phyloP scores from a whole-genome alignment of 2,329 filamentous ascomycete genomes.

The Fusarium tuaranense region DNA sequence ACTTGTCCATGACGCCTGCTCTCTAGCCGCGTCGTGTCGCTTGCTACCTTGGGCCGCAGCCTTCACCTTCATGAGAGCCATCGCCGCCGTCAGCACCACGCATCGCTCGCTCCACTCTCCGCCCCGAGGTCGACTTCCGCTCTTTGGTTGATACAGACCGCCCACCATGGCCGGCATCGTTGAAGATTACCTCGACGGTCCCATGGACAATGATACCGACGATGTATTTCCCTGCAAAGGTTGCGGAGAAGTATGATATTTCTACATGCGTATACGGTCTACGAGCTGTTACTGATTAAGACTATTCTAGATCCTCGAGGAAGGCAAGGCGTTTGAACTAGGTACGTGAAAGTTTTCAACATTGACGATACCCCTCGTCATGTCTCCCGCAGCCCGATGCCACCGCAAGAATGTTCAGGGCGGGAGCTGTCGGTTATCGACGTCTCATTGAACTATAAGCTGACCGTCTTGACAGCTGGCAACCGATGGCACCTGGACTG shows the following conservation, averaged over 20 bases:
- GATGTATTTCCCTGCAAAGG: slow-evolving; percentile 93
- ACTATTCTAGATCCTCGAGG: slow-evolving; percentile 83
- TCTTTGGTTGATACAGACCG: slow-evolving; percentile 21
- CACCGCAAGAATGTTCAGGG: slow-evolving; percentile 21
- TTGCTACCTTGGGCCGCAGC: slow-evolving; percentile 37
- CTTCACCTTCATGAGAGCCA: slow-evolving; percentile 35
- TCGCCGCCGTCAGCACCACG: slow-evolving; percentile 23
- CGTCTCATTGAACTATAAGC: slow-evolving; percentile 36
- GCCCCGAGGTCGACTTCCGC: slow-evolving; percentile 14
- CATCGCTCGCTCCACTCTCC: slow-evolving; percentile 23
- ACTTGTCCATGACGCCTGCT: slow-evolving; percentile 41
- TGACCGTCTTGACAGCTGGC: slow-evolving; percentile 71
- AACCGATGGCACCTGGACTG: slow-evolving; percentile 99
- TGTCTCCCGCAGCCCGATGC: not conserved
- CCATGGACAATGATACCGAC: slow-evolving; percentile 81
- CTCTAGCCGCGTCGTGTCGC: slow-evolving; percentile 37
- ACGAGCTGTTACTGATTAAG: slow-evolving; percentile 29
- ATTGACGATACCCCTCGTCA: not conserved
- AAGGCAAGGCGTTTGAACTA: slow-evolving; percentile 98
- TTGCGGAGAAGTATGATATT: slow-evolving; percentile 81
- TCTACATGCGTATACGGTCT: not conserved
- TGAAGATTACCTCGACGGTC: slow-evolving; percentile 72
- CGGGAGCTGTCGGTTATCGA: slow-evolving; percentile 19
- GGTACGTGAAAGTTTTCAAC: slow-evolving; percentile 67
- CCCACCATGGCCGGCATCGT: slow-evolving; percentile 61